A percentile compares a stretch with the other conserved stretches of the same genome.
phyloP scores from a whole-genome alignment of 495 filamentous ascomycete species.

The Penicillium samsonianum region DNA sequence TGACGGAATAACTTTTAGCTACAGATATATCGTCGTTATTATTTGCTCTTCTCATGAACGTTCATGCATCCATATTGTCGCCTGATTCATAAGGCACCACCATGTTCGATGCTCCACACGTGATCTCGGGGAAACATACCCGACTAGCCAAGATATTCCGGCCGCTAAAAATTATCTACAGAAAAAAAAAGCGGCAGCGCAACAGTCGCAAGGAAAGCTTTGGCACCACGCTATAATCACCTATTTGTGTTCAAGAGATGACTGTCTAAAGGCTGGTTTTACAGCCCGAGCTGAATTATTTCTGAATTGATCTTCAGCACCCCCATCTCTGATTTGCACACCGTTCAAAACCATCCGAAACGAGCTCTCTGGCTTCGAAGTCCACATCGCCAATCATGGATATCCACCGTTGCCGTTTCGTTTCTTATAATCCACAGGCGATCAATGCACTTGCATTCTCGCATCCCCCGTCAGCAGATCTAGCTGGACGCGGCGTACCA shows the following conservation, averaged over 20 bases:
- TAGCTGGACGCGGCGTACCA: conserved; percentile 50
- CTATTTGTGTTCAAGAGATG: conserved; percentile 31
- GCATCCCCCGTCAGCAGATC: conserved; percentile 63
- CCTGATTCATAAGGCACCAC: conserved; percentile 17
- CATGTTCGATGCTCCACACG: conserved; percentile 7
- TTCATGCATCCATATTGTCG: neutral
- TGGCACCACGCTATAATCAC: conserved; percentile 20
- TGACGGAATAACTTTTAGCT: neutral
- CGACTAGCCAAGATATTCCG: conserved; percentile 27
- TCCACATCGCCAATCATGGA: conserved; percentile 63
- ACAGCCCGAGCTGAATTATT: conserved; percentile 28
- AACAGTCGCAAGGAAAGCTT: conserved; percentile 25
- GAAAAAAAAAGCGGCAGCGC: conserved; percentile 32
- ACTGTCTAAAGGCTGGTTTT: conserved; percentile 36
- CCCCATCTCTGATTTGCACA: conserved; percentile 18
- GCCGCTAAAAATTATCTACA: conserved; percentile 40
- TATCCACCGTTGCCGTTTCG: conserved; percentile 95
- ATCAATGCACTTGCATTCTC: conserved; percentile 96
- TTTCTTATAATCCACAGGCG: conserved; percentile 87
- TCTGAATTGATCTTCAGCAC: conserved; percentile 23
- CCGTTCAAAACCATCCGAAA: conserved; percentile 12
- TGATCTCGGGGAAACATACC: conserved; percentile 22
- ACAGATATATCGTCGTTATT: neutral
- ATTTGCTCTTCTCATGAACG: neutral
- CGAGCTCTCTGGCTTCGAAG: conserved; percentile 23